Evolutionary conservation across 1,284 basidiomycete species (phyloP).

Genomic region (Papiliotrema fonsecae): DNA sequence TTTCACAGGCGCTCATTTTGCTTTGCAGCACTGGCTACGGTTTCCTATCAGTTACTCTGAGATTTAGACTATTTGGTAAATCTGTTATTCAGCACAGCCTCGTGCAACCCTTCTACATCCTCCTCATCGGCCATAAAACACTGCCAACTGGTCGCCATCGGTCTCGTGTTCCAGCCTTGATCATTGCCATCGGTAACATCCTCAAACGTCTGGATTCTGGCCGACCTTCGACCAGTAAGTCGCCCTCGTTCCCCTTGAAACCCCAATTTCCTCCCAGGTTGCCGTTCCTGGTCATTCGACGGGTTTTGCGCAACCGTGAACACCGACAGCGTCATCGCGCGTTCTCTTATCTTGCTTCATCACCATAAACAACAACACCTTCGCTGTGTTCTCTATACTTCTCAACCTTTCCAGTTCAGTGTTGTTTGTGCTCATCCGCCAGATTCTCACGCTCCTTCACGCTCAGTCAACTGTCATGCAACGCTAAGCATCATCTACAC

Average conservation of each 20-base stretch:
- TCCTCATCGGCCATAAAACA: background rate
- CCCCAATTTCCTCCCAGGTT: background rate
- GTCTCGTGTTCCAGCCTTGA: background rate
- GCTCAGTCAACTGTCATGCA: background rate
- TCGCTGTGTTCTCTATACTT: background rate
- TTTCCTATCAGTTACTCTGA: background rate
- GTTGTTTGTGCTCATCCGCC: background rate
- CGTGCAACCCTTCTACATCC: background rate
- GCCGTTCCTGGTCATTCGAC: no score
- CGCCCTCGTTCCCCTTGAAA: background rate
- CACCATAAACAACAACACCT: background rate
- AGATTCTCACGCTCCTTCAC: background rate
- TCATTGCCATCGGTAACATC: background rate
- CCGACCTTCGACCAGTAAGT: background rate
- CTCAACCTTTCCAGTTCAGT: background rate
- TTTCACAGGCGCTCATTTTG: background rate
- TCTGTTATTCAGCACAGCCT: background rate
- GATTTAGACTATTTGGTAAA: background rate
- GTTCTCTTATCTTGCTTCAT: no score
- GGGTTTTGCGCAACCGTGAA: no score
- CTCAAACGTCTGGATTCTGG: no score
- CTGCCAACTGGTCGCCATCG: background rate
- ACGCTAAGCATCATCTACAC: background rate
- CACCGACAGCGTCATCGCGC: no score
- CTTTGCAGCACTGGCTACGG: background rate